These are phyloP conservation scores for Debaryomyces sp. DNA, from an alignment of 1,139 yeast species.

Conservation along the genomic window DNA sequence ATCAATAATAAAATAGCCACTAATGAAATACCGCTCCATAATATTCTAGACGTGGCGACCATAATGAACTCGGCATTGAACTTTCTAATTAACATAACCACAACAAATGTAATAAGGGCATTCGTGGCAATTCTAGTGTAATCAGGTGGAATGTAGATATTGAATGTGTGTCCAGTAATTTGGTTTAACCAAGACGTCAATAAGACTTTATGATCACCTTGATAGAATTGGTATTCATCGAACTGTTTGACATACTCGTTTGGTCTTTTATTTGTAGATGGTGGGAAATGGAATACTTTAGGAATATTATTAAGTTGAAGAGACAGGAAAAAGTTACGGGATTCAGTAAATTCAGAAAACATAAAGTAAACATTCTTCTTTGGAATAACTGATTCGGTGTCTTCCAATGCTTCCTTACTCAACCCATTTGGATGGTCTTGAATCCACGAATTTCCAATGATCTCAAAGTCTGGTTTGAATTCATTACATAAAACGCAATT, in stretches of 20 bases:
- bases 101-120: slow-evolving; percentile 41
- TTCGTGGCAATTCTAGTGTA: slow-evolving; percentile 53
- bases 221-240: slow-evolving; percentile 52
- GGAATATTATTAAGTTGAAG: slow-evolving; percentile 77
- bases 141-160: slow-evolving; percentile 57
- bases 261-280: slow-evolving; percentile 43
- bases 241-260: slow-evolving; percentile 38
- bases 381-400: slow-evolving; percentile 27
- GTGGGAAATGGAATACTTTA: slow-evolving; percentile 65
- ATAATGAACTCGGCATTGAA: slow-evolving; percentile 38
- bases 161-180: slow-evolving; percentile 46
- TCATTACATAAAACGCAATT: slow-evolving; percentile 79
- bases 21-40: slow-evolving; percentile 71
- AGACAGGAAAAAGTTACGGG: slow-evolving; percentile 54
- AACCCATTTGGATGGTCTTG: slow-evolving; percentile 42
- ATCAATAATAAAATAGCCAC: slow-evolving; percentile 69
- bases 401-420: slow-evolving; percentile 29
- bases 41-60: slow-evolving; percentile 28
- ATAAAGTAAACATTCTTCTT: slow-evolving; percentile 62
- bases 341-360: slow-evolving; percentile 67
- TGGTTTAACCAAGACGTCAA: slow-evolving; percentile 41
- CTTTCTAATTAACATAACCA: slow-evolving; percentile 21
- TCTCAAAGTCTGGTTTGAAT: slow-evolving; percentile 64
- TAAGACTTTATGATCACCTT: slow-evolving; percentile 53
- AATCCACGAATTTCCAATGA: slow-evolving; percentile 62